Evolutionary conservation across 2,329 filamentous ascomycete species (phyloP).

Genomic region (Gnomoniopsis smithogilvyi): DNA sequence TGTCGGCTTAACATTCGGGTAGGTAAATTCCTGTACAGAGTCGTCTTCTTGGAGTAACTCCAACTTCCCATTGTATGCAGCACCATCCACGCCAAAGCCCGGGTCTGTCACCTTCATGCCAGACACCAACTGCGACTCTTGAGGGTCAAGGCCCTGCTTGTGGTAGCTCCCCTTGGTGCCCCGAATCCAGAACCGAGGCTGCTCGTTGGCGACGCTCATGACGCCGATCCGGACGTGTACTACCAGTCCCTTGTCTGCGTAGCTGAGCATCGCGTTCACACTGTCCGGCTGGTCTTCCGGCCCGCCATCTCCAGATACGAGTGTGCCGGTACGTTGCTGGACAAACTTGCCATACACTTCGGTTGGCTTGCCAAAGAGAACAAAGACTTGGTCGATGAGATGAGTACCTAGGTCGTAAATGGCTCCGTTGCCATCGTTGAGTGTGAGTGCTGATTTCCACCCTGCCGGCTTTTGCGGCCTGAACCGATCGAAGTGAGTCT

Average conservation of each 20-base stretch:
- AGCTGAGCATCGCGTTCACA: conserved; percentile 64
- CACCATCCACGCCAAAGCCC: conserved; percentile 63
- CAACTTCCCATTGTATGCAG: conserved; percentile 55
- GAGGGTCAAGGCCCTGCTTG: conserved; percentile 68
- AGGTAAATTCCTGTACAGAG: conserved; percentile 44
- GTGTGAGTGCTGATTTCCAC: conserved; percentile 65
- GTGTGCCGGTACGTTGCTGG: conserved; percentile 55
- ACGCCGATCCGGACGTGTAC: conserved; percentile 68
- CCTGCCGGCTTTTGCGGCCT: conserved; percentile 53
- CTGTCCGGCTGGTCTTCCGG: conserved; percentile 53
- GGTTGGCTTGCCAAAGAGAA: conserved; percentile 66
- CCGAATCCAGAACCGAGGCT: conserved; percentile 74
- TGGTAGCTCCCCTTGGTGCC: conserved; percentile 72
- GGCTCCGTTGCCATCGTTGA: conserved; percentile 61
- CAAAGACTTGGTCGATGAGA: conserved; percentile 71
- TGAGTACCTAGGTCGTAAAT: conserved; percentile 76
- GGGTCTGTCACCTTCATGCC: conserved; percentile 55
- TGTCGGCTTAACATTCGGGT: conserved; percentile 58
- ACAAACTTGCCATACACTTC: conserved; percentile 65
- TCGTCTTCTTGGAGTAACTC: conserved; percentile 52
- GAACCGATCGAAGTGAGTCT: conserved; percentile 78
- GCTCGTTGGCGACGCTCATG: conserved; percentile 64
- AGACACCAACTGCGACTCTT: conserved; percentile 69
- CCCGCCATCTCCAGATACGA: conserved; percentile 24
- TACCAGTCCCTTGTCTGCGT: conserved; percentile 55